Percentiles rank a stretch among this genome's conserved stretches.
These are phyloP conservation scores for Allium cepa DNA, from an alignment of 106 monocot genomes.

Conservation along the genomic window DNA sequence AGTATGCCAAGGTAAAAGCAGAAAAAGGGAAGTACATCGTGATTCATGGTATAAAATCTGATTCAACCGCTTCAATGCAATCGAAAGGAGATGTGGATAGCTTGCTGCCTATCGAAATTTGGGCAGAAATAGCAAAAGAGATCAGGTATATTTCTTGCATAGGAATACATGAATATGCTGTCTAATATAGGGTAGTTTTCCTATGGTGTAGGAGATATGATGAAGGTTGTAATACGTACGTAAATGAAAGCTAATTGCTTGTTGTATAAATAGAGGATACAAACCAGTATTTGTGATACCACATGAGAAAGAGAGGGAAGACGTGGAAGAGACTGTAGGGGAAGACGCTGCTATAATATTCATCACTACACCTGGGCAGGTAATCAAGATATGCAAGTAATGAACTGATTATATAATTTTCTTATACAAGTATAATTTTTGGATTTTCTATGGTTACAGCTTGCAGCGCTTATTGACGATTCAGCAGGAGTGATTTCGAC, in stretches of 20 bases:
- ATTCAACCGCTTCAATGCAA: conserved; percentile 77
- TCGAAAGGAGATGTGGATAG: conserved; percentile 78
- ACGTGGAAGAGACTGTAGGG: conserved; percentile 57
- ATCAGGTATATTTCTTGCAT: conserved; percentile 38
- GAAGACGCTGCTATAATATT: conserved; percentile 50
- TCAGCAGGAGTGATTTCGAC: conserved; percentile 76
- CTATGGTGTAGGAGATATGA: neutral
- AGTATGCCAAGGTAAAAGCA: conserved; percentile 45
- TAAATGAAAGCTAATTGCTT: neutral
- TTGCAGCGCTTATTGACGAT: conserved; percentile 73
- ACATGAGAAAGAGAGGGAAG: conserved; percentile 86
- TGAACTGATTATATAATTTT: no score
- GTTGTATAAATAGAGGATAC: conserved; percentile 29
- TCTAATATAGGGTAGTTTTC: neutral
- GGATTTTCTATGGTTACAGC: conserved; percentile 18
- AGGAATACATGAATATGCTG: neutral
- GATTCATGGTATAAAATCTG: conserved; percentile 79
- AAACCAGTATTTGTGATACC: conserved; percentile 85
- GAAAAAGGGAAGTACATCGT: conserved; percentile 70
- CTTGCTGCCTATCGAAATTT: conserved; percentile 63
- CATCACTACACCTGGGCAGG: conserved; percentile 91
- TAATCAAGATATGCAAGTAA: neutral
- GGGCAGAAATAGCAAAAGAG: conserved; percentile 69
- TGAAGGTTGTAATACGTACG: neutral
- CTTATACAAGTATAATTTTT: neutral